Evolutionary conservation across 2,329 filamentous ascomycete species (phyloP), one percentile per base, ranked within the genome.

Genomic region (Monilinia fructicola): DNA sequence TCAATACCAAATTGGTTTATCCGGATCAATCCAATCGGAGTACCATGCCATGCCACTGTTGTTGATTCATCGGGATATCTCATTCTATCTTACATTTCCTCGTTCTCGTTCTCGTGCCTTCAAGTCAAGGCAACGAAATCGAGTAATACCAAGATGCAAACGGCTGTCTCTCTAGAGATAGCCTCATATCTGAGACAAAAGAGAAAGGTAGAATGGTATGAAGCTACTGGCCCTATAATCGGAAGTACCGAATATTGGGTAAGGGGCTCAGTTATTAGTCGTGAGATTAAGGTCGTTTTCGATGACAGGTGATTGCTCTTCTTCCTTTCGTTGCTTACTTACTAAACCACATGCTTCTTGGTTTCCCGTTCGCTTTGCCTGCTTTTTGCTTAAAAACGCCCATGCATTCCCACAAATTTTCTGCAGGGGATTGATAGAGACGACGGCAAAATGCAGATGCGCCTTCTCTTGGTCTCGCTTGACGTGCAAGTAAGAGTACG

Each of bases 31-130:
- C 31, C 38, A 40, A 40, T 14, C 38, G 10, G 7, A 42, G 40
- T 18, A 38, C 9, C n/a, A 60, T 50, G 48, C 28, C 42, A 48
- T 62, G 23, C 46, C 59, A 62, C 59, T 54, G n/a, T 54, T 54
- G 31, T 54, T 54, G 59, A 54, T n/a, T 62, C 59, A 40, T 62
- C 59, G 31, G 59, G 7, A 62, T 7, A 26, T 40, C 9, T 40
- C 46, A 21, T 46, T 53, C n/a, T 38, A 14, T 52, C 40, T 21
- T 52, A 12, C 12, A 16, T 42, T 42, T 1, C 3, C 18, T 5
- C 21, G 18, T 26, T 14, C 44, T 60, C 21, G 18, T 48, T 59
- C 42, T 48, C 21, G 18, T 48, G 46, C 42, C 35, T 16, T 4
- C 31, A 35, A 35, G 31, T 18, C 54, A 44, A 44, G 48, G 28